Evolutionary conservation across 2,329 filamentous ascomycete species (phyloP).

Genomic region (Hypoxylon sp.): DNA sequence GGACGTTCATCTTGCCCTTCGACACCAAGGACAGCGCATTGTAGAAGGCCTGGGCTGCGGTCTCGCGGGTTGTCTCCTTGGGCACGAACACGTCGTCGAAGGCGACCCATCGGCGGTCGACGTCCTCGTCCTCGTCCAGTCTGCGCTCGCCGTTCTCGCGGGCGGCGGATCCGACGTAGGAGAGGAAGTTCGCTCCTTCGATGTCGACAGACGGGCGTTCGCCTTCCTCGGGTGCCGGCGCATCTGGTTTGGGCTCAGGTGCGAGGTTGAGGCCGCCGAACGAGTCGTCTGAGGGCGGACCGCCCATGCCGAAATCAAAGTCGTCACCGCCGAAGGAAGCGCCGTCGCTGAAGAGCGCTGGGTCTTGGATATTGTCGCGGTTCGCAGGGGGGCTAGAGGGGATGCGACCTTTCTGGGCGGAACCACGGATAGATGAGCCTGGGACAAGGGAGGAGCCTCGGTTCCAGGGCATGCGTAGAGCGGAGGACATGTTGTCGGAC

Average conservation of each 20-base stretch:
- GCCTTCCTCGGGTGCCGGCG: constrained; percentile 9
- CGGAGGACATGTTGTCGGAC: constrained; percentile 74
- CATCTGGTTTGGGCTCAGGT: neutral
- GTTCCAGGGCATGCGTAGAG: constrained; percentile 67
- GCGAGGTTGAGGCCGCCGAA: constrained; percentile 48
- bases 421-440: constrained; percentile 63
- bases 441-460: constrained; percentile 63
- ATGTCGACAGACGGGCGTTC: constrained; percentile 58
- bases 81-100: constrained; percentile 81
- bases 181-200: constrained; percentile 64
- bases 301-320: constrained; percentile 52
- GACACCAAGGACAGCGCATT: constrained; percentile 80
- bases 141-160: constrained; percentile 52
- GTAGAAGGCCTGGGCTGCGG: constrained; percentile 82
- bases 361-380: constrained; percentile 57
- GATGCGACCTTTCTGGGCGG: constrained; percentile 59
- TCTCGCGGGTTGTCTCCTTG: constrained; percentile 65
- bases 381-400: constrained; percentile 60
- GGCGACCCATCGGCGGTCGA: constrained; percentile 64
- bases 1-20: constrained; percentile 73
- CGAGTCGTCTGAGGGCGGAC: constrained; percentile 53
- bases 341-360: constrained; percentile 66
- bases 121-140: constrained; percentile 52
- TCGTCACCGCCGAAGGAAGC: constrained; percentile 54
- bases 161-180: constrained; percentile 59